phyloP scores from a whole-genome alignment of 2,329 filamentous ascomycete genomes.

The Metarhizium robertsii region DNA sequence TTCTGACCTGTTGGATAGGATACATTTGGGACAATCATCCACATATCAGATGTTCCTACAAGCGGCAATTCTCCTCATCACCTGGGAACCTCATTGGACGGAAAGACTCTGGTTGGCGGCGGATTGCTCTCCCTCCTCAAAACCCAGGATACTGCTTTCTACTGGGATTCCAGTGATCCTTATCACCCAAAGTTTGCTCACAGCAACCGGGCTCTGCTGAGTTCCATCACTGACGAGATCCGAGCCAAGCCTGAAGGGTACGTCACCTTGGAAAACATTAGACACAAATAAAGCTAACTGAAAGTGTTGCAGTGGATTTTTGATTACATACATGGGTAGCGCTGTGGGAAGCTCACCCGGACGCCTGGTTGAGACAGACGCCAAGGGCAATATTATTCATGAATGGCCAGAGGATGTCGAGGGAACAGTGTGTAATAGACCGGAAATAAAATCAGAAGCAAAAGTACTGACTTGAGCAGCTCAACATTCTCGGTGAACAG shows the following conservation, averaged over 20 bases:
- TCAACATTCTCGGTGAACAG: slow-evolving; percentile 50
- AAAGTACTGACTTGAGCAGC: slow-evolving; percentile 5
- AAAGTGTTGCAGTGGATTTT: slow-evolving; percentile 34
- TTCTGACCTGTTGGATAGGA: slow-evolving; percentile 25
- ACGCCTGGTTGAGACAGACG: slow-evolving; percentile 51
- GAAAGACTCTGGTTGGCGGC: slow-evolving; percentile 48
- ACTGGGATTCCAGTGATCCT: slow-evolving; percentile 50
- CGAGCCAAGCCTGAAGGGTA: slow-evolving; percentile 51
- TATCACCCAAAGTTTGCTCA: slow-evolving; percentile 50
- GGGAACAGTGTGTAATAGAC: slow-evolving; percentile 19
- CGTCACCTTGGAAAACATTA: neutral
- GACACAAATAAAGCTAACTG: accelerated
- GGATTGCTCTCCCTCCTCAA: slow-evolving; percentile 50
- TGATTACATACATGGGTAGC: slow-evolving; percentile 53
- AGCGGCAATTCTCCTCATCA: slow-evolving; percentile 55
- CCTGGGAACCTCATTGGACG: slow-evolving; percentile 42
- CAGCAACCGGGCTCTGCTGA: slow-evolving; percentile 48
- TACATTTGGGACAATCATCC: slow-evolving; percentile 50
- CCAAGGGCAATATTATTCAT: slow-evolving; percentile 49
- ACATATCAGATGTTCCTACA: slow-evolving; percentile 46
- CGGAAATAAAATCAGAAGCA: neutral
- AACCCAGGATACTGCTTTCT: slow-evolving; percentile 52
- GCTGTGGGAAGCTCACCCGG: slow-evolving; percentile 49
- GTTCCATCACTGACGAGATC: slow-evolving; percentile 53
- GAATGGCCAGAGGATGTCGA: slow-evolving; percentile 51